Percentiles rank a stretch among this genome's conserved stretches.
phyloP scores from a whole-genome alignment of 768 basidiomycete species.

The Cystobasidium ongulense region DNA sequence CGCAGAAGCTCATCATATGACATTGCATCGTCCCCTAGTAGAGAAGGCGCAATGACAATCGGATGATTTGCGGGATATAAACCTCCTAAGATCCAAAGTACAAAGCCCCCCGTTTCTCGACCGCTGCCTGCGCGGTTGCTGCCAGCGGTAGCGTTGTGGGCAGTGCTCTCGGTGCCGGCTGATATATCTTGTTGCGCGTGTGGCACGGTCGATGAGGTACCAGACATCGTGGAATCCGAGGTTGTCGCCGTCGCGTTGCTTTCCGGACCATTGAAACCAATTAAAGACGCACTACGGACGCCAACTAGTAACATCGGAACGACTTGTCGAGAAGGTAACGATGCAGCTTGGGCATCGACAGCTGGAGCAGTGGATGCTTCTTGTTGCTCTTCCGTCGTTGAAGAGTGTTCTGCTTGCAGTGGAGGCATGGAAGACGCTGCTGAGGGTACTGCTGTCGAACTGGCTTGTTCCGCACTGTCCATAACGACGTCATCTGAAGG shows the following conservation, averaged over 20 bases:
- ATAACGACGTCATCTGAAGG: neutral
- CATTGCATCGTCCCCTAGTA: constrained; percentile 52
- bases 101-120: neutral
- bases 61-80: constrained; percentile 85
- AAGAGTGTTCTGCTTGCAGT: neutral
- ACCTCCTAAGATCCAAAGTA: constrained; percentile 51
- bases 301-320: constrained; percentile 30
- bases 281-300: constrained; percentile 11
- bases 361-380: neutral
- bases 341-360: neutral
- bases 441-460: neutral
- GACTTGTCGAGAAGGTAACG: neutral
- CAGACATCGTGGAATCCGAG: neutral
- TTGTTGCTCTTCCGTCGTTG: too few relatives aligned
- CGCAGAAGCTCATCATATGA: constrained; percentile 51
- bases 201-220: neutral
- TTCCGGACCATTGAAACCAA: neutral
- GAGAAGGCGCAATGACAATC: constrained; percentile 56
- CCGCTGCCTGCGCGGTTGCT: neutral
- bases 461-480: neutral
- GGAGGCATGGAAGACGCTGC: neutral
- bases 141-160: neutral
- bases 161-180: neutral
- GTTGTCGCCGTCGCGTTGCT: neutral
- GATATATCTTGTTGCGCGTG: neutral